phyloP scores from a whole-genome alignment of 345 rosid genomes.

The Arabidopsis thaliana region TAIR10.1 NC_003071.7:18154501-18155000 shows the following conservation, averaged over 20 bases:
- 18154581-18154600: neutral
- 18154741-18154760: neutral
- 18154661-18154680: conserved; percentile 79
- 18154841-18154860: conserved; percentile 82
- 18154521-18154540: neutral
- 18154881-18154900: conserved; percentile 94
- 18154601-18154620: too few relatives aligned
- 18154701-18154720: conserved; percentile 77
- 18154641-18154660: conserved; percentile 47
- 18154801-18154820: conserved; percentile 20
- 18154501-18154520: neutral
- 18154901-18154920: conserved; percentile 78
- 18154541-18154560: neutral
- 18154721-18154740: conserved; percentile 52
- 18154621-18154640: too few relatives aligned
- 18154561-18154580: neutral
- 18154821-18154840: conserved; percentile 81
- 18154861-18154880: conserved; percentile 89
- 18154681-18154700: conserved; percentile 74
- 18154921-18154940: conserved; percentile 74
- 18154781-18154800: neutral
- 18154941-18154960: conserved; percentile 85
- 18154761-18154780: conserved; percentile 10
- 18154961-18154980: conserved; percentile 37
- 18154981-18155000: neutral